phyloP scores from a whole-genome alignment of 1,284 basidiomycete genomes.

The Phaffia rhodozyma region DNA sequence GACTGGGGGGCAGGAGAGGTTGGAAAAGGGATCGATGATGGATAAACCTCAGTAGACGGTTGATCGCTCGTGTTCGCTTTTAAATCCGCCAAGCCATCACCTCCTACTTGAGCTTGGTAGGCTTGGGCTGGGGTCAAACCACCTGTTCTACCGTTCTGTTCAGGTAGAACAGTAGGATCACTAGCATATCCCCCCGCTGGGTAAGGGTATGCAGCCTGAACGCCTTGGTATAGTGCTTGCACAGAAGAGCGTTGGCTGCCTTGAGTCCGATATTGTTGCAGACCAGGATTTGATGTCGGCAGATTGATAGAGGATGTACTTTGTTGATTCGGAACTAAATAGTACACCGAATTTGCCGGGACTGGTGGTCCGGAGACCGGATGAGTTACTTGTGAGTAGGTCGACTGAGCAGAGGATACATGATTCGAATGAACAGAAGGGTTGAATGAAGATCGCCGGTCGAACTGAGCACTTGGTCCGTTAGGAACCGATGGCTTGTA shows the following conservation, averaged over 20 bases:
- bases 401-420: too few relatives aligned
- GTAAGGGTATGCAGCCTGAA: not conserved
- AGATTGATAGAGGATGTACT: slow-evolving; percentile 4
- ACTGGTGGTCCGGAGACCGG: too few relatives aligned
- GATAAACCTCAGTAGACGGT: not conserved
- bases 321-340: too few relatives aligned
- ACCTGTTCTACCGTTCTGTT: slow-evolving; percentile 23
- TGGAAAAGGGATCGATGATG: not conserved
- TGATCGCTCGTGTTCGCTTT: slow-evolving; percentile 5
- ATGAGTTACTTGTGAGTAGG: too few relatives aligned
- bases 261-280: not conserved
- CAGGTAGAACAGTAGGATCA: not conserved
- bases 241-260: slow-evolving; percentile 9
- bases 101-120: slow-evolving; percentile 54
- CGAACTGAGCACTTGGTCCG: too few relatives aligned
- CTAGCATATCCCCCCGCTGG: not conserved
- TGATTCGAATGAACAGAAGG: too few relatives aligned
- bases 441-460: too few relatives aligned
- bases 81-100: not conserved
- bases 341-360: too few relatives aligned
- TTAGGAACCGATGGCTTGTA: too few relatives aligned
- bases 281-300: not conserved
- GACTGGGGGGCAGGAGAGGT: not conserved
- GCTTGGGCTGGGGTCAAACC: slow-evolving; percentile 62
- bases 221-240: not conserved